phyloP scores from a whole-genome alignment of 257 asterid species.

The Solanum chmielewskii region DNA sequence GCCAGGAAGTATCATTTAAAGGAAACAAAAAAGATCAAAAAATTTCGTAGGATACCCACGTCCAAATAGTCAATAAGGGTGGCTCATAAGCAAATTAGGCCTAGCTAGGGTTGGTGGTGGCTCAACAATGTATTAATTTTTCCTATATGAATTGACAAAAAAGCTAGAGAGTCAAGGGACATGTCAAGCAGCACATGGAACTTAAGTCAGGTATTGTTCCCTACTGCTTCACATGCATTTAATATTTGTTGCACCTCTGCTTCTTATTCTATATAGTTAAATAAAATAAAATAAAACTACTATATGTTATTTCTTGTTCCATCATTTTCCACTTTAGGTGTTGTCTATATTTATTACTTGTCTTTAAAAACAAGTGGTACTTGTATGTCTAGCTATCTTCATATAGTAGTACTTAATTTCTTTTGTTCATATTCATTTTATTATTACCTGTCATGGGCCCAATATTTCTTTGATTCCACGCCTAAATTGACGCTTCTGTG shows the following conservation, averaged over 20 bases:
- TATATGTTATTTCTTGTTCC: neutral
- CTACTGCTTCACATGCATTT: neutral
- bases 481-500: neutral
- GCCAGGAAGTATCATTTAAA: neutral
- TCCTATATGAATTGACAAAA: neutral
- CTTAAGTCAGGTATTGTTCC: neutral
- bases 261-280: neutral
- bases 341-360: neutral
- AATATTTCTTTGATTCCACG: neutral
- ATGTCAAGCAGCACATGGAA: neutral
- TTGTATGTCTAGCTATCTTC: neutral
- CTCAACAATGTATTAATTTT: neutral
- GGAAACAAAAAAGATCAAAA: neutral
- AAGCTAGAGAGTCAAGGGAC: neutral
- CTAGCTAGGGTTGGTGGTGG: neutral
- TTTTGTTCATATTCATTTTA: neutral
- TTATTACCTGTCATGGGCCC: neutral
- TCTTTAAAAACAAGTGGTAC: neutral
- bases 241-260: neutral
- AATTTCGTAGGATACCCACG: neutral
- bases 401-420: neutral
- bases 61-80: neutral
- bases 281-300: neutral
- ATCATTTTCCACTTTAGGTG: neutral
- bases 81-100: neutral